Percentiles rank a stretch among this genome's conserved stretches.
Conservation (phyloP, 768 basidiomycete genomes). For the Glaciozyma martinii region DNA sequence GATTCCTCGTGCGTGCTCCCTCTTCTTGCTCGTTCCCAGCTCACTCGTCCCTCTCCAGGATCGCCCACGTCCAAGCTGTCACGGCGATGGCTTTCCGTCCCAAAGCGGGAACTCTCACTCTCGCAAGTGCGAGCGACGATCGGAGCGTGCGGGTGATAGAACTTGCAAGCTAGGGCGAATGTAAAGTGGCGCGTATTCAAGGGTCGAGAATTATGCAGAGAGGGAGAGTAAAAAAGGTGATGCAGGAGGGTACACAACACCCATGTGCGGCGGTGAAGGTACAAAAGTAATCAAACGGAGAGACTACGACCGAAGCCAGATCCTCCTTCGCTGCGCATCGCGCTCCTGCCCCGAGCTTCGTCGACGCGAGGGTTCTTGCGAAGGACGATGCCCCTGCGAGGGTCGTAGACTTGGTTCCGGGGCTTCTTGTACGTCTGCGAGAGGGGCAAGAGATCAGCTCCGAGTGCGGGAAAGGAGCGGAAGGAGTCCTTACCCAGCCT, state of each 20-base stretch:
- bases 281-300: background rate
- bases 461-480: background rate
- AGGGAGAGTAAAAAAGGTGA: too few species aligned
- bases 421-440: conserved; percentile 22
- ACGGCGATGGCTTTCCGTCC: conserved; percentile 75
- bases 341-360: background rate
- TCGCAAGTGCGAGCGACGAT: conserved; percentile 89
- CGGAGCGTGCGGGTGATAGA: conserved; percentile 71
- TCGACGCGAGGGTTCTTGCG: background rate
- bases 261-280: background rate
- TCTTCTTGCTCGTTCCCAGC: background rate
- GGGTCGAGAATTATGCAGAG: too few species aligned
- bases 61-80: conserved; percentile 67
- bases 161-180: conserved; percentile 37
- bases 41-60: conserved; percentile 41
- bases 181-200: too few species aligned
- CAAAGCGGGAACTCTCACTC: conserved; percentile 39
- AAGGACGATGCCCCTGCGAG: conserved; percentile 1
- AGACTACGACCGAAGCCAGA: background rate
- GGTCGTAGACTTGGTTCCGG: conserved; percentile 22
- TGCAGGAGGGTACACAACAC: too few species aligned
- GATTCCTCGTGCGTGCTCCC: conserved; percentile 47
- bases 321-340: background rate
- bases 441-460: background rate
- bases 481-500: conserved; percentile 15